Base-by-base conservation (phyloP, 306 rosid species). In the Erythrophleum fordii region DNA sequence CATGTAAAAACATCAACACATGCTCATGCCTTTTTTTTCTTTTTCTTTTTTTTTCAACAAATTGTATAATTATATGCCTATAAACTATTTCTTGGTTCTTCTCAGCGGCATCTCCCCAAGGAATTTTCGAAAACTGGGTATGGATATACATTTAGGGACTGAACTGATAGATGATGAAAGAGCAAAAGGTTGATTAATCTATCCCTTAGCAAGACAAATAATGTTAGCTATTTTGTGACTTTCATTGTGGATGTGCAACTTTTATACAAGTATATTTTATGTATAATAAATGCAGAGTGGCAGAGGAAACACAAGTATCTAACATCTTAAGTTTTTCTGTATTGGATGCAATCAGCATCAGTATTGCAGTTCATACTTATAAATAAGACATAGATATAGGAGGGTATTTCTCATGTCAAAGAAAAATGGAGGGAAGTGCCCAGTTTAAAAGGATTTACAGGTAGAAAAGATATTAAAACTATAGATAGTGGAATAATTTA, bases 401-500 rank as follows among this genome's bases (percentile, higher is more conserved):
- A 6, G 26, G 28, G 11, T 5, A 3, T 55, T 55, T 20, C 61
- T 55, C 23, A 22, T 55, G 28, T 20, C 26, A 22, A 28, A 18
- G 70, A 18, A 69, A 66, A 72, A 84, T 34, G 67, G 58, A 37
- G 72, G 48, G 48, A 77, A 66, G 66, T 59, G 66, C 17, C 14
- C 37, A 58, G 17, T 58, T 58, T 10, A 3, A 58, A 58, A 72
- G 0, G 6, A 55, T 25, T 26, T 59, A 59, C 34, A 4, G 2
- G 26, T 11, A 59, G 16, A 59, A 56, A 25, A 29, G 16, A 61
- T 61, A 8, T 28, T 5, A 61, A 61, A 28, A 49, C 3, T 45
- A 23, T 8, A 60, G 77, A n/a, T 76, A 8, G 69, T 76, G 67
- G 85, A 59, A 69, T 81, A 39, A 46, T 74, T 78, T 18, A 45